A percentile compares a stretch with the other conserved stretches of the same genome.
phyloP scores from a whole-genome alignment of 2,329 filamentous ascomycete genomes.

The Chlorencoelia australis region DNA sequence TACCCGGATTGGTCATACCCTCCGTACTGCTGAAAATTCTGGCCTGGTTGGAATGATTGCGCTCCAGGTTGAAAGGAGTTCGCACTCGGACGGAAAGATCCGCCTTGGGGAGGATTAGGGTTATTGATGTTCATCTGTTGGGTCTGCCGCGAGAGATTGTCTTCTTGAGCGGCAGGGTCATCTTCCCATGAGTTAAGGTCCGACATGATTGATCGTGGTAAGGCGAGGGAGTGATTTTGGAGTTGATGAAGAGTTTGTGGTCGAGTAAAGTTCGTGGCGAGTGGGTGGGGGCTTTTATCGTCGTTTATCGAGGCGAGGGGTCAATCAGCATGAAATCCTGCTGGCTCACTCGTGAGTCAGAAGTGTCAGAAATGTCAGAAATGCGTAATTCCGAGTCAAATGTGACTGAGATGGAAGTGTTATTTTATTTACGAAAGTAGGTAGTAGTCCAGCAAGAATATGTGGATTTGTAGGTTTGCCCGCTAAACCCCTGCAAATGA shows the following conservation, averaged over 20 bases:
- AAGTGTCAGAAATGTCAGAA: too few species aligned
- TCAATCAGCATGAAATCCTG: neutral
- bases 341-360: neutral
- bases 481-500: conserved; percentile 3
- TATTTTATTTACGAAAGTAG: too few species aligned
- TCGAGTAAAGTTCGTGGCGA: neutral
- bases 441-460: too few species aligned
- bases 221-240: neutral
- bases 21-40: conserved; percentile 51
- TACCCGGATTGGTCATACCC: conserved; percentile 46
- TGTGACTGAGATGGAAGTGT: too few species aligned
- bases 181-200: conserved; percentile 95
- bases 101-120: conserved; percentile 31
- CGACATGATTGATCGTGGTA: conserved; percentile 49
- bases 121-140: conserved; percentile 66
- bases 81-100: conserved; percentile 55
- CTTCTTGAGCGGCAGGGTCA: conserved; percentile 67
- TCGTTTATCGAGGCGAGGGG: neutral
- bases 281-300: conserved; percentile 2
- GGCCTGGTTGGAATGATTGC: conserved; percentile 61
- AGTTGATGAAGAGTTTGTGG: conserved; percentile 2
- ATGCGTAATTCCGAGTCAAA: too few species aligned
- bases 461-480: too few species aligned
- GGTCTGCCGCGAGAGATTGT: conserved; percentile 64
- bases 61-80: conserved; percentile 66